phyloP scores from a whole-genome alignment of 805 yeast genomes.

The Brettanomyces naardenensis region DNA sequence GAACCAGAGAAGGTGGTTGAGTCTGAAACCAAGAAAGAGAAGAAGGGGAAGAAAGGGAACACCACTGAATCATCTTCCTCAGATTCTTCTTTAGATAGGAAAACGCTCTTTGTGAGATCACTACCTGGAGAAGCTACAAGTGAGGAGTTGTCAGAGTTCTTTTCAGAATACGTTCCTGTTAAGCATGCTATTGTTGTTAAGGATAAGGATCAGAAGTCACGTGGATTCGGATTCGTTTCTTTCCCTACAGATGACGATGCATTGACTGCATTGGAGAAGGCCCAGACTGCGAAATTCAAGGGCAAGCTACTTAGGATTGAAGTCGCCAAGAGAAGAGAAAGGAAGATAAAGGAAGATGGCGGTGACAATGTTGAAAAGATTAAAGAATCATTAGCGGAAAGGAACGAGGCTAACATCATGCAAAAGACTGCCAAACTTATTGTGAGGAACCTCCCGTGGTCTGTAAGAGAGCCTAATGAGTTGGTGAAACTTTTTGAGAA shows the following conservation, averaged over 20 bases:
- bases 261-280: constrained; percentile 55
- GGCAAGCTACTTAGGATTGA: constrained; percentile 68
- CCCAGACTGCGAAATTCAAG: constrained; percentile 60
- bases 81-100: constrained; percentile 37
- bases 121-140: constrained; percentile 75
- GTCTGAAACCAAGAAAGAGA: background rate
- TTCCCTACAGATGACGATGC: constrained; percentile 85
- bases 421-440: constrained; percentile 76
- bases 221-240: constrained; percentile 95
- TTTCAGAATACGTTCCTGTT: constrained; percentile 89
- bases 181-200: constrained; percentile 90
- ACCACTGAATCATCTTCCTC: background rate
- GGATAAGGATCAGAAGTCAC: constrained; percentile 66
- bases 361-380: background rate
- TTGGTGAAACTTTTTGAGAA: constrained; percentile 62
- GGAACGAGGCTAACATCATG: constrained; percentile 14
- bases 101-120: constrained; percentile 78
- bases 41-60: background rate
- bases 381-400: background rate
- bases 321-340: constrained; percentile 86
- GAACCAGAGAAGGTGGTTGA: background rate
- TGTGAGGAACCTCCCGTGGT: constrained; percentile 93
- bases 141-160: constrained; percentile 75
- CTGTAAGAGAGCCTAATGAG: constrained; percentile 69
- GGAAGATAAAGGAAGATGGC: constrained; percentile 30